phyloP scores from a whole-genome alignment of 768 basidiomycete genomes.

The Agrocybe chaxingu region DNA sequence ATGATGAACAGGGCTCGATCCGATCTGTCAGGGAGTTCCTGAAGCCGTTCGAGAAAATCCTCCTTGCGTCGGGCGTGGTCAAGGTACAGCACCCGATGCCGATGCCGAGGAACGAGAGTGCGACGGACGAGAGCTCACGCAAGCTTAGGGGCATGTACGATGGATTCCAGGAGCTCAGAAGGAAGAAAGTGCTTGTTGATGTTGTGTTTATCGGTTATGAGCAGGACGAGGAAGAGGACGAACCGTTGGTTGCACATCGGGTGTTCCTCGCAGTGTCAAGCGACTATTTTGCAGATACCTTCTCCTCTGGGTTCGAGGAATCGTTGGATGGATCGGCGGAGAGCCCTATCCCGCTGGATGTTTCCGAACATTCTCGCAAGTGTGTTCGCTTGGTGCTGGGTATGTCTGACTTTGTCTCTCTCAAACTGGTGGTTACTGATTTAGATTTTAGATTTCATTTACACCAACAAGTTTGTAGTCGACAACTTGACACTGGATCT shows the following conservation, averaged over 20 bases:
- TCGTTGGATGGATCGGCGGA: constrained; percentile 10
- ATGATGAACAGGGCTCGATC: constrained; percentile 22
- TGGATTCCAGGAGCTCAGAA: constrained; percentile 32
- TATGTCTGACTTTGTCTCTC: constrained; percentile 9
- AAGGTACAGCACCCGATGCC: constrained; percentile 20
- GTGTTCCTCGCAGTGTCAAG: constrained; percentile 33
- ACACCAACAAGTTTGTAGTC: constrained; percentile 20
- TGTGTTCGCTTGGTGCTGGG: constrained; percentile 26
- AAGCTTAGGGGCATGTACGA: constrained; percentile 18
- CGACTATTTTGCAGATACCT: constrained; percentile 26
- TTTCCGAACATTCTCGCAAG: constrained; percentile 12
- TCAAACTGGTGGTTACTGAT: background rate
- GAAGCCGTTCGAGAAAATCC: constrained; percentile 25
- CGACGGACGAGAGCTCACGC: background rate
- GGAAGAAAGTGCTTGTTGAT: constrained; percentile 29
- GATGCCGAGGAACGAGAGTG: constrained; percentile 2
- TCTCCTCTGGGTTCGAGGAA: constrained; percentile 25
- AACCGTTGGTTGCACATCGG: constrained; percentile 34
- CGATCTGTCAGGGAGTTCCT: constrained; percentile 33
- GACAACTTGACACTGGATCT: constrained; percentile 6
- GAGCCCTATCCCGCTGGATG: constrained; percentile 8
- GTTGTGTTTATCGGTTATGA: constrained; percentile 27
- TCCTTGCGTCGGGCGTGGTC: constrained; percentile 30
- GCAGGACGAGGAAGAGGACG: constrained; percentile 12
- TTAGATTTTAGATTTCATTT: constrained; percentile 26